A percentile compares a stretch with the other conserved stretches of the same genome.
These are phyloP conservation scores for Coemansia sp. DNA, from an alignment of 192 early-diverging fungal species.

Conservation along the genomic window DNA sequence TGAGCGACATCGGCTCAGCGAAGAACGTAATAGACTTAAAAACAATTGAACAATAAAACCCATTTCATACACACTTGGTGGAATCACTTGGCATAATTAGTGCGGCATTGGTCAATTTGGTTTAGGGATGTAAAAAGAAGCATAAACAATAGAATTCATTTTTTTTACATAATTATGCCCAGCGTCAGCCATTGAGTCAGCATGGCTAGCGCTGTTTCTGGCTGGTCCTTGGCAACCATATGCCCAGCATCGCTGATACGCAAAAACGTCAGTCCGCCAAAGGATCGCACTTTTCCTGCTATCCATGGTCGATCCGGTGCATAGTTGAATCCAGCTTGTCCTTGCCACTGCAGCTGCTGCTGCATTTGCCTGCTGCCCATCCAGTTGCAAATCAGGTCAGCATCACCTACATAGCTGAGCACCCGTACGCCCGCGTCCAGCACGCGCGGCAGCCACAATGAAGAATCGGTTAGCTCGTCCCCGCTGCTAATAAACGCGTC, in stretches of 20 bases:
- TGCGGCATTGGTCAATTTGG: too few relatives aligned
- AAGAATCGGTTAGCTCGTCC: constrained; percentile 79
- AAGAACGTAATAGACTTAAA: too few relatives aligned
- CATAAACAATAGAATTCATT: too few relatives aligned
- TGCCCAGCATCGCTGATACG: constrained; percentile 79
- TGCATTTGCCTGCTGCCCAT: constrained; percentile 80
- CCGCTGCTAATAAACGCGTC: constrained; percentile 73
- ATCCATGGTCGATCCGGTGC: constrained; percentile 72
- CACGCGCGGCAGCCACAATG: constrained; percentile 57
- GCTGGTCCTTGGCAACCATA: constrained; percentile 90
- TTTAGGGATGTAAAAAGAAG: too few relatives aligned
- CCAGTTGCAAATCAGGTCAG: constrained; percentile 88
- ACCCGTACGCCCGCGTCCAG: constrained; percentile 74
- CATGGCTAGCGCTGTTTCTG: constrained; percentile 70
- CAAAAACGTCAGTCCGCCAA: constrained; percentile 76
- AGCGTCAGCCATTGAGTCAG: constrained; percentile 70
- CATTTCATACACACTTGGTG: too few relatives aligned
- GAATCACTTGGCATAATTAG: too few relatives aligned
- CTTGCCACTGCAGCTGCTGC: constrained; percentile 76
- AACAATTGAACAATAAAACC: too few relatives aligned
- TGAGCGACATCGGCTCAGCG: too few relatives aligned
- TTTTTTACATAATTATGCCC: too few relatives aligned
- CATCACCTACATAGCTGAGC: constrained; percentile 85
- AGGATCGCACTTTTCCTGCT: constrained; percentile 62
- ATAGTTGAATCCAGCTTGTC: constrained; percentile 62